phyloP scores from a whole-genome alignment of 1,284 basidiomycete genomes.

The Rhodotorula mucilaginosa region DNA sequence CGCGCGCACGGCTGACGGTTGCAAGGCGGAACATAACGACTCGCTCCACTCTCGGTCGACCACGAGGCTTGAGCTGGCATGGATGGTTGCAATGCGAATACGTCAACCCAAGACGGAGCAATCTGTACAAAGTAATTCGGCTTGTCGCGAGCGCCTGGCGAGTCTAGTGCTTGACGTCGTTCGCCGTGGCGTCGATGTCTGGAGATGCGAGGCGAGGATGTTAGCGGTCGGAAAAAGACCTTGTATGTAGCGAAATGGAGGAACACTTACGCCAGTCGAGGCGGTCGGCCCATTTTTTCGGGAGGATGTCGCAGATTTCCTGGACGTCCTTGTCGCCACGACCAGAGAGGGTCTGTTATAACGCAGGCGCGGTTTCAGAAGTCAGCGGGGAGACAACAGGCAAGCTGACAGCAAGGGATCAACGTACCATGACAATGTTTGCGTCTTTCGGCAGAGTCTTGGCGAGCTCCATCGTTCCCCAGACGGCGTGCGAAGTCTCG shows the following conservation, averaged over 20 bases:
- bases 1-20: too few species aligned
- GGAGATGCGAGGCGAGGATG: not conserved
- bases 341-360: conserved; percentile 72
- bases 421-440: conserved; percentile 74
- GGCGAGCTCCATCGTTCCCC: conserved; percentile 82
- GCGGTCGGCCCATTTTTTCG: conserved; percentile 76
- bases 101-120: too few species aligned
- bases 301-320: conserved; percentile 35
- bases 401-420: conserved; percentile 16
- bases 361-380: too few species aligned
- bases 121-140: not conserved
- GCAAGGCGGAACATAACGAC: too few species aligned
- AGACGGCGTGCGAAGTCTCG: conserved; percentile 93
- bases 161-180: conserved; percentile 1
- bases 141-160: not conserved
- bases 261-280: conserved; percentile 65
- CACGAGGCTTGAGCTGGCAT: too few species aligned
- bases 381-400: not conserved
- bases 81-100: too few species aligned
- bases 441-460: conserved; percentile 78
- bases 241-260: not conserved
- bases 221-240: not conserved
- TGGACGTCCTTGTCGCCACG: conserved; percentile 91
- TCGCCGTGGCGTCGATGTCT: conserved; percentile 31
- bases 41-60: too few species aligned